phyloP scores from a whole-genome alignment of 768 basidiomycete genomes.

The Mycena rebaudengoi region DNA sequence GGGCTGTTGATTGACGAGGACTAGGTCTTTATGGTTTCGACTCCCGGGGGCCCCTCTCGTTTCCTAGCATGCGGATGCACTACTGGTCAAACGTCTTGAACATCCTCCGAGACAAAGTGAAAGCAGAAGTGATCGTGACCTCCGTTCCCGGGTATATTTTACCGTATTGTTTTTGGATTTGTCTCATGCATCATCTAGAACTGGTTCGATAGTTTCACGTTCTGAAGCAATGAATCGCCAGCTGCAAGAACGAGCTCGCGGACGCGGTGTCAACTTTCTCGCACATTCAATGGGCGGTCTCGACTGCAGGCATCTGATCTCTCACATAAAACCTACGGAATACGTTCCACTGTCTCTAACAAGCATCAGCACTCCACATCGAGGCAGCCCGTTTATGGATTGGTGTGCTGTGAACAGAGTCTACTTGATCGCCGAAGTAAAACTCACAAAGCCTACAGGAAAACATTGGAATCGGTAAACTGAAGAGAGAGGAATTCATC shows the following conservation, averaged over 20 bases:
- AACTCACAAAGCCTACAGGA: constrained; percentile 58
- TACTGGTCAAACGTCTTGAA: constrained; percentile 94
- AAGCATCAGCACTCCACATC: constrained; percentile 91
- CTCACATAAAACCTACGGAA: constrained; percentile 80
- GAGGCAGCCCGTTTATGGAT: constrained; percentile 98
- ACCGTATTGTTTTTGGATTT: neutral
- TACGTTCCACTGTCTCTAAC: constrained; percentile 91
- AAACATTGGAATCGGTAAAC: constrained; percentile 90
- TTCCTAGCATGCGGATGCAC: constrained; percentile 86
- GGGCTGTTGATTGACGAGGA: constrained; percentile 10
- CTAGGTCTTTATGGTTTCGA: constrained; percentile 95
- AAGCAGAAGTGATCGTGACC: constrained; percentile 96
- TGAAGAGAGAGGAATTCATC: constrained; percentile 49
- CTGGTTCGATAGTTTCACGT: constrained; percentile 87
- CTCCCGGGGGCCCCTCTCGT: constrained; percentile 81
- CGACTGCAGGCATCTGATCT: constrained; percentile 92
- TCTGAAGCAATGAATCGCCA: constrained; percentile 79
- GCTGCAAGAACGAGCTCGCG: constrained; percentile 69
- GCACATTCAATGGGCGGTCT: constrained; percentile 99
- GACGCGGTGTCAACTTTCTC: constrained; percentile 89
- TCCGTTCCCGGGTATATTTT: constrained; percentile 84
- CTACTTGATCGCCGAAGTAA: neutral
- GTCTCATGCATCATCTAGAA: constrained; percentile 54
- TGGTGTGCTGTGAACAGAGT: constrained; percentile 84
- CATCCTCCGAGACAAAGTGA: constrained; percentile 80